Evolutionary conservation across 2,329 filamentous ascomycete species (phyloP).

Genomic region (Fusarium tuaranense): DNA sequence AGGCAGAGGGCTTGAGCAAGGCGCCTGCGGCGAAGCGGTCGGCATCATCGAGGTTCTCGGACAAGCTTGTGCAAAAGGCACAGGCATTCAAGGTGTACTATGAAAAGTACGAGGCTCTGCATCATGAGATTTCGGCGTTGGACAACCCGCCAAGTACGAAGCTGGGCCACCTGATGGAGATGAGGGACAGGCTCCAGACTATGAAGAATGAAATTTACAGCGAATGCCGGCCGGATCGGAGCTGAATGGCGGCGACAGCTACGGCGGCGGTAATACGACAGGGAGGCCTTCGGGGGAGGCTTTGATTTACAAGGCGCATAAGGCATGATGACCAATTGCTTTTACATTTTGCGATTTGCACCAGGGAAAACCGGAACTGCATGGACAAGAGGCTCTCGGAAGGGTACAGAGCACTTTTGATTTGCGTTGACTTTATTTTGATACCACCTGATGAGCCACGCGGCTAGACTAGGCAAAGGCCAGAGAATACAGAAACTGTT

Average conservation of each 20-base stretch:
- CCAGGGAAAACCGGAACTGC: constrained; percentile 40
- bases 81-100: constrained; percentile 68
- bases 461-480: constrained; percentile 37
- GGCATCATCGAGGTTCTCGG: constrained; percentile 43
- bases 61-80: constrained; percentile 65
- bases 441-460: constrained; percentile 42
- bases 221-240: constrained; percentile 52
- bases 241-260: constrained; percentile 25
- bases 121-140: constrained; percentile 64
- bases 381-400: constrained; percentile 39
- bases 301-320: constrained; percentile 35
- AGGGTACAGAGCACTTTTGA: constrained; percentile 39
- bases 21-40: constrained; percentile 45
- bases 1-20: constrained; percentile 47
- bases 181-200: constrained; percentile 65
- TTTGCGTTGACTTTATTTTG: constrained; percentile 40
- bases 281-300: constrained; percentile 16
- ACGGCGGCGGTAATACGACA: constrained; percentile 28
- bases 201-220: constrained; percentile 71
- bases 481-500: constrained; percentile 42
- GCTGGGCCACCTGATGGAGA: constrained; percentile 62
- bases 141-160: constrained; percentile 64
- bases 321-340: constrained; percentile 42
- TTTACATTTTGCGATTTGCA: constrained; percentile 41
- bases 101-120: constrained; percentile 66